These are phyloP conservation scores for Xylaria venustula DNA, from an alignment of 495 filamentous ascomycete genomes.

Conservation along the genomic window DNA sequence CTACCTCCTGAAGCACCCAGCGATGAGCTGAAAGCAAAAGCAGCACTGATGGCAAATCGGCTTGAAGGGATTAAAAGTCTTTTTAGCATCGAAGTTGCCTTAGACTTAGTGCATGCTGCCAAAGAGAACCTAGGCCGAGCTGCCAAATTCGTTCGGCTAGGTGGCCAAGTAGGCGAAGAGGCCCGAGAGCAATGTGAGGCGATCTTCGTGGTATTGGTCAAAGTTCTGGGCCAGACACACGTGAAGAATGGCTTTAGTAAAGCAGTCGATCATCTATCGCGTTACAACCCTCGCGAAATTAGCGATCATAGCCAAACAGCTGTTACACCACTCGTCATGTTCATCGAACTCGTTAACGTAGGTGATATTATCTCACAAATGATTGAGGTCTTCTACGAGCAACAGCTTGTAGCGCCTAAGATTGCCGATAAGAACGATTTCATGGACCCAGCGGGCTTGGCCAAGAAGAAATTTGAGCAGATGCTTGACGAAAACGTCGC, in stretches of 20 bases:
- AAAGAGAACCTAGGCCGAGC: constrained; percentile 86
- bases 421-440: constrained; percentile 94
- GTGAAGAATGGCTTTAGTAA: constrained; percentile 88
- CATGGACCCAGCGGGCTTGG: constrained; percentile 81
- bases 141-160: constrained; percentile 74
- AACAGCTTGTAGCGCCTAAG: constrained; percentile 78
- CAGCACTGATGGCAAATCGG: constrained; percentile 90
- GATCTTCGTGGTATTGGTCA: constrained; percentile 81
- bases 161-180: constrained; percentile 74
- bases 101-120: constrained; percentile 85
- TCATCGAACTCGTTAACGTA: constrained; percentile 96
- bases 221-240: constrained; percentile 81
- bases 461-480: constrained; percentile 98
- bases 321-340: constrained; percentile 90
- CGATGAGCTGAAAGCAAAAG: constrained; percentile 91
- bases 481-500: constrained; percentile 98
- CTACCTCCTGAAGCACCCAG: constrained; percentile 67
- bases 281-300: constrained; percentile 87
- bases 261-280: constrained; percentile 85
- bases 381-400: constrained; percentile 98
- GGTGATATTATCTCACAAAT: constrained; percentile 98
- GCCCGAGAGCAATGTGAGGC: constrained; percentile 87
- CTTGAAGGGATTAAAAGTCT: constrained; percentile 90
- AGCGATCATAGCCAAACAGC: constrained; percentile 66
- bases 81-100: constrained; percentile 93